phyloP scores from a whole-genome alignment of 2,329 filamentous ascomycete genomes.

The Grosmannia serpens region DNA sequence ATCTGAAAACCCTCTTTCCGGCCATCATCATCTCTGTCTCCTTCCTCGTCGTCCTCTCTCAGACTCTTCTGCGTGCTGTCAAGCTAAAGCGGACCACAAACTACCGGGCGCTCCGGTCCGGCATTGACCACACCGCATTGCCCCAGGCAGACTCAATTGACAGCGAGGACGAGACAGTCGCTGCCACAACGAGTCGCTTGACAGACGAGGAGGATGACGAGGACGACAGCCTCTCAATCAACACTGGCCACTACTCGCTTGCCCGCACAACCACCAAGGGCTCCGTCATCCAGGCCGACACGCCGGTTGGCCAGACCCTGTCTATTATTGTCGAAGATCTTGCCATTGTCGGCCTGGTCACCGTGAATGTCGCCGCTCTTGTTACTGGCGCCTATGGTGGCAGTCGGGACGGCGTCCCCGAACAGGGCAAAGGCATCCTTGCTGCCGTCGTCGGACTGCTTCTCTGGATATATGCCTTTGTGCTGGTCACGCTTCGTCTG shows the following conservation, averaged over 20 bases:
- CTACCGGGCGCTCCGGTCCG: slow-evolving; percentile 6
- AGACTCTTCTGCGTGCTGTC: slow-evolving; percentile 41
- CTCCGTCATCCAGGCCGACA: slow-evolving; percentile 61
- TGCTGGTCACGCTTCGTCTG: slow-evolving; percentile 62
- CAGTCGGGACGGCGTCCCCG: slow-evolving; percentile 41
- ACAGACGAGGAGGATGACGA: slow-evolving; percentile 39
- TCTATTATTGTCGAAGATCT: slow-evolving; percentile 64
- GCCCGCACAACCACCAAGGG: slow-evolving; percentile 50
- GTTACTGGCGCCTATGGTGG: slow-evolving; percentile 46
- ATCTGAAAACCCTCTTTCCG: slow-evolving; percentile 71
- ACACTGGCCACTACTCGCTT: slow-evolving; percentile 44
- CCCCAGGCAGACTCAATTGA: slow-evolving; percentile 30
- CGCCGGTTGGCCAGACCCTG: slow-evolving; percentile 59
- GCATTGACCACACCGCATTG: slow-evolving; percentile 33
- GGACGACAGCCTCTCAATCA: slow-evolving; percentile 48
- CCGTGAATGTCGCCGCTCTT: slow-evolving; percentile 54
- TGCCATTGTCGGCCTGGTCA: slow-evolving; percentile 60
- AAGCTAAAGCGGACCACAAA: slow-evolving; percentile 31
- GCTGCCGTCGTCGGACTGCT: slow-evolving; percentile 56
- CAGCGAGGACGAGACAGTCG: slow-evolving; percentile 41
- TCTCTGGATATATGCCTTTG: slow-evolving; percentile 71
- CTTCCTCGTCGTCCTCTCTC: slow-evolving; percentile 50
- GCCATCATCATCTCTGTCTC: slow-evolving; percentile 60
- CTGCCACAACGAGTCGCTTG: slow-evolving; percentile 33
- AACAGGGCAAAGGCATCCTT: slow-evolving; percentile 26